Percentiles rank a stretch among this genome's conserved stretches.
phyloP scores from a whole-genome alignment of 2,329 filamentous ascomycete species.

The Helicocarpus griseus region DNA sequence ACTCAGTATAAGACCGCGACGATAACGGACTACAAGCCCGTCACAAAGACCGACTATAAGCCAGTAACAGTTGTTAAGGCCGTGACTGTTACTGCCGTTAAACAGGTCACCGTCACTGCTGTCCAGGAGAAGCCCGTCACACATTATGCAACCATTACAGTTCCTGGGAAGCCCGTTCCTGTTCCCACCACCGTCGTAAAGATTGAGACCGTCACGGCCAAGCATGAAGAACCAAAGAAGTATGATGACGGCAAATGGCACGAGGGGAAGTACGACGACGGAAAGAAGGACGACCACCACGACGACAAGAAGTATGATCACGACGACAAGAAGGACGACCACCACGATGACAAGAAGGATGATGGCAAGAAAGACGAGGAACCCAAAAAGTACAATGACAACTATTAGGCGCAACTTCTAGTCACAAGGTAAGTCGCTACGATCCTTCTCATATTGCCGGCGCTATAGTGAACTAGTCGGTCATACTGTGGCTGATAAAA shows the following conservation, averaged over 20 bases:
- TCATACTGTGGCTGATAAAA: not conserved
- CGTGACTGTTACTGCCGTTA: conserved; percentile 3
- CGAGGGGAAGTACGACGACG: not conserved
- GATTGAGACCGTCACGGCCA: not conserved
- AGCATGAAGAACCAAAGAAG: conserved; percentile 2
- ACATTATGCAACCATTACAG: not conserved
- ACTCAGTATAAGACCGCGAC: conserved; percentile 2
- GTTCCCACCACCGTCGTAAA: not conserved
- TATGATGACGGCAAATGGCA: not conserved
- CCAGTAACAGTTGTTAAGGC: conserved; percentile 3
- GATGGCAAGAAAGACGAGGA: not conserved
- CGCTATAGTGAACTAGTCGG: not conserved
- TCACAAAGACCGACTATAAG: conserved; percentile 6
- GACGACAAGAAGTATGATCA: too few species aligned
- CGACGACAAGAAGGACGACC: not conserved
- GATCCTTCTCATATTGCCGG: not conserved
- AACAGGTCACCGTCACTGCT: not conserved
- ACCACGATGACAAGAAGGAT: not conserved
- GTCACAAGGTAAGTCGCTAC: not conserved
- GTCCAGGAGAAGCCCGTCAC: conserved; percentile 1
- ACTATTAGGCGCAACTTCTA: not conserved
- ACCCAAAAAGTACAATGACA: not conserved
- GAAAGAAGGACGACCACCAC: not conserved
- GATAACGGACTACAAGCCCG: conserved; percentile 5
- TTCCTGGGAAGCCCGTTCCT: not conserved